Conservation (phyloP, 2,329 filamentous ascomycete genomes). For the Calonectria henricotiae region DNA sequence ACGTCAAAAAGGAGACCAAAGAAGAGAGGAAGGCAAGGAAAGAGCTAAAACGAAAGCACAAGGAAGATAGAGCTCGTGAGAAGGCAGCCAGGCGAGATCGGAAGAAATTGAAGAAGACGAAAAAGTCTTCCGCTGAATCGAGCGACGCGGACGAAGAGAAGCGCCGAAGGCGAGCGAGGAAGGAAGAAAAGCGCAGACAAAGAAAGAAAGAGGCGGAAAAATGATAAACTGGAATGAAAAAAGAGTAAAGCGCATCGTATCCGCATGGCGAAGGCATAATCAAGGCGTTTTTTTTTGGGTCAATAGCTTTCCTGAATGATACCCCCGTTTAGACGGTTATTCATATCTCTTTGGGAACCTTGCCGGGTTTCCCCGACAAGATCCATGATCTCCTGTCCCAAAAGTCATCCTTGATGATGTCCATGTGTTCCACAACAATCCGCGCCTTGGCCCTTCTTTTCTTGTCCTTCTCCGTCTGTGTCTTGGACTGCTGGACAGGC, state of each 20-base stretch:
- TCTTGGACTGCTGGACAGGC: constrained; percentile 77
- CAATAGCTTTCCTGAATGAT: constrained; percentile 52
- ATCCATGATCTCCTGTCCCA: constrained; percentile 93
- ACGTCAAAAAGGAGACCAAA: constrained; percentile 60
- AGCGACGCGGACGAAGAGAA: constrained; percentile 63
- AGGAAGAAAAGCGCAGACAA: constrained; percentile 61
- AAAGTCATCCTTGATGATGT: constrained; percentile 96
- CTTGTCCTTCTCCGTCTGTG: constrained; percentile 86
- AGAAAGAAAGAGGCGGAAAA: constrained; percentile 49
- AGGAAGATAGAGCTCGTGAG: constrained; percentile 49
- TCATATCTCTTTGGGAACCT: constrained; percentile 74
- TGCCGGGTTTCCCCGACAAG: constrained; percentile 81
- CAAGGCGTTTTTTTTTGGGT: constrained; percentile 51
- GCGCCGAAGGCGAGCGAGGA: constrained; percentile 62
- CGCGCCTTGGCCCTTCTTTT: constrained; percentile 87
- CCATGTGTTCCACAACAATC: constrained; percentile 87
- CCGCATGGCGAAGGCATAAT: constrained; percentile 42
- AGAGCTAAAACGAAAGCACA: constrained; percentile 55
- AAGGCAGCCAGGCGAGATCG: constrained; percentile 49
- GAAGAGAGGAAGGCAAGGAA: constrained; percentile 61
- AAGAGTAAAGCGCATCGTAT: constrained; percentile 36
- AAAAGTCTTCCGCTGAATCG: constrained; percentile 51
- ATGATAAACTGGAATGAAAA: constrained; percentile 39
- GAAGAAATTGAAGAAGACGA: constrained; percentile 51
- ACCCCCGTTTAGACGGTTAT: constrained; percentile 53